phyloP scores from a whole-genome alignment of 108 stramenopile genomes.

The Aurantiochytrium sp. region DNA sequence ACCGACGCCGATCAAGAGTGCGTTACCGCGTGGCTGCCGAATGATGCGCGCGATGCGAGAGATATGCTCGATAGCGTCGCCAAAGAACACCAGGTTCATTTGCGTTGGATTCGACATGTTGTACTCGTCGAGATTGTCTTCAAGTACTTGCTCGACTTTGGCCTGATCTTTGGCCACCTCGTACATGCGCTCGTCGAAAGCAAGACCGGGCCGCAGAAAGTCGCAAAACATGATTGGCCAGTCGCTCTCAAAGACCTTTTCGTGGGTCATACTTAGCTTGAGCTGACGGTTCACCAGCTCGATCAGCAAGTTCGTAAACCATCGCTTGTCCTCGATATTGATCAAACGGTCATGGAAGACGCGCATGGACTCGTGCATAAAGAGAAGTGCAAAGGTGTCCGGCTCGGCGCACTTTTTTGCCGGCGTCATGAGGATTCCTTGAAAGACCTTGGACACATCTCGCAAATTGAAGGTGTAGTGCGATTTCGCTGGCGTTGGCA shows the following conservation, averaged over 20 bases:
- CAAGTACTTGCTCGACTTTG: slow-evolving; percentile 32
- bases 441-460: slow-evolving; percentile 61
- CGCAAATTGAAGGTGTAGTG: slow-evolving; percentile 68
- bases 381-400: slow-evolving; percentile 41
- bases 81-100: slow-evolving; percentile 61
- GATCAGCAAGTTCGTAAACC: slow-evolving; percentile 43
- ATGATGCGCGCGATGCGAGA: slow-evolving; percentile 49
- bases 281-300: slow-evolving; percentile 47
- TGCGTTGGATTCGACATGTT: slow-evolving; percentile 47
- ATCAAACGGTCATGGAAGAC: slow-evolving; percentile 63
- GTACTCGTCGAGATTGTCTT: slow-evolving; percentile 58
- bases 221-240: slow-evolving; percentile 46
- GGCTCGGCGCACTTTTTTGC: slow-evolving; percentile 24
- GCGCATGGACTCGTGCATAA: slow-evolving; percentile 50
- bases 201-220: slow-evolving; percentile 35
- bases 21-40: slow-evolving; percentile 59
- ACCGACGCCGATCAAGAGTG: slow-evolving; percentile 60
- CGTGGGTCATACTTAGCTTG: slow-evolving; percentile 32
- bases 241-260: slow-evolving; percentile 34
- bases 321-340: slow-evolving; percentile 47
- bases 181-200: slow-evolving; percentile 40
- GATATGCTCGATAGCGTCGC: slow-evolving; percentile 51
- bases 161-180: slow-evolving; percentile 33
- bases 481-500: slow-evolving; percentile 59
- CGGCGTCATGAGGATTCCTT: slow-evolving; percentile 55